Evolutionary conservation across 768 basidiomycete species (phyloP).

Genomic region (Cystofilobasidium ferigula): DNA sequence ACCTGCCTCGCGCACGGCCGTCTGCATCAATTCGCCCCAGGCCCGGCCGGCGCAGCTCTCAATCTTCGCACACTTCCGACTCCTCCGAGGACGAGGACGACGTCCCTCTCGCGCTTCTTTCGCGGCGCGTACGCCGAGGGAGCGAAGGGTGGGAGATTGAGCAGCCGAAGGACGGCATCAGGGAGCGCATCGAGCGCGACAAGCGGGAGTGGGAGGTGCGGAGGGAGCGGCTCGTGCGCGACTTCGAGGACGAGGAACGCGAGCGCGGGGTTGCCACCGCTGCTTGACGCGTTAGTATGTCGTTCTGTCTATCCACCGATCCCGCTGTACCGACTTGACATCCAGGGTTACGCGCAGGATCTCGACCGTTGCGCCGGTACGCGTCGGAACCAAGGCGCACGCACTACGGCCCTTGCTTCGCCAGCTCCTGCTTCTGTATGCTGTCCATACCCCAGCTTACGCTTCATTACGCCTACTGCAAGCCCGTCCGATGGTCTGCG

Average conservation of each 20-base stretch:
- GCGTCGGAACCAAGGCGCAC: too few relatives aligned
- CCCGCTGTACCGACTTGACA: too few relatives aligned
- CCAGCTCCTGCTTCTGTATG: too few relatives aligned
- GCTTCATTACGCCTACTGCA: too few relatives aligned
- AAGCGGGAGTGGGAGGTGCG: neutral
- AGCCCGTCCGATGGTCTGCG: too few relatives aligned
- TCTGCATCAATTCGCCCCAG: neutral
- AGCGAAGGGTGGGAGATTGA: neutral
- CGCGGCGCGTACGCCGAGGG: neutral
- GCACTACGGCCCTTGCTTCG: too few relatives aligned
- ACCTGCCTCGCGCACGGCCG: neutral
- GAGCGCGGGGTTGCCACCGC: neutral
- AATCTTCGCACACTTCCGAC: conserved; percentile 2
- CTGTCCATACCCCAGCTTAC: too few relatives aligned
- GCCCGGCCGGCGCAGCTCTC: neutral
- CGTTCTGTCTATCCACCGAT: too few relatives aligned
- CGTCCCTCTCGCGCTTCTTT: neutral
- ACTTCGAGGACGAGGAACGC: neutral
- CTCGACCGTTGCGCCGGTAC: too few relatives aligned
- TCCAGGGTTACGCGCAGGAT: too few relatives aligned
- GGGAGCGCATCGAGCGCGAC: neutral
- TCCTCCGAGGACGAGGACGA: neutral
- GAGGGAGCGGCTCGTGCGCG: neutral
- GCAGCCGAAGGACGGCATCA: neutral
- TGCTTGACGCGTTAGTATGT: neutral